These are phyloP conservation scores for Aspergillus caelatus DNA, from an alignment of 2,329 filamentous ascomycete genomes.

Conservation along the genomic window DNA sequence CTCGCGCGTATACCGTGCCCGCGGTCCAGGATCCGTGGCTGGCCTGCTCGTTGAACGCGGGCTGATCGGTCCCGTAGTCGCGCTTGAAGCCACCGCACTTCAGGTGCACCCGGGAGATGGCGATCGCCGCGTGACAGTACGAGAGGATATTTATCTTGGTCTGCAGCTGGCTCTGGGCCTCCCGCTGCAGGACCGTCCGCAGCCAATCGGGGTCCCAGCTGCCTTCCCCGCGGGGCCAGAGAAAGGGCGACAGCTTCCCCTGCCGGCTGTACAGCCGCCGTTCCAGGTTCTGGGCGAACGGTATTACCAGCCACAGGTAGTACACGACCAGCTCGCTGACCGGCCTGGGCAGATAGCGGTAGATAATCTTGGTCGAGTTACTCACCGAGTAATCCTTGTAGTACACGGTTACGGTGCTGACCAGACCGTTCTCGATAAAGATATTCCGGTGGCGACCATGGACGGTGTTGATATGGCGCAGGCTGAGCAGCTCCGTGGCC, in stretches of 20 bases:
- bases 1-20: background rate
- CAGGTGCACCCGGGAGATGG: slow-evolving; percentile 7
- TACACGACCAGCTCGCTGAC: slow-evolving; percentile 16
- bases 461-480: slow-evolving; percentile 6
- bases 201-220: slow-evolving; percentile 2
- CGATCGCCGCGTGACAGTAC: slow-evolving; percentile 10
- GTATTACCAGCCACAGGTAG: slow-evolving; percentile 15
- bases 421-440: slow-evolving; percentile 16
- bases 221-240: slow-evolving; percentile 5
- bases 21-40: slow-evolving; percentile 5
- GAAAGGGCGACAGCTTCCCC: background rate
- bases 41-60: slow-evolving; percentile 5
- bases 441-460: slow-evolving; percentile 5
- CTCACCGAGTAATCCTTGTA: slow-evolving; percentile 15
- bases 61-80: slow-evolving; percentile 3
- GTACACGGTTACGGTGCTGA: slow-evolving; percentile 10
- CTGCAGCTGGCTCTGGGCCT: slow-evolving; percentile 7
- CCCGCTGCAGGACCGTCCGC: background rate
- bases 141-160: slow-evolving; percentile 9
- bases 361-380: slow-evolving; percentile 14
- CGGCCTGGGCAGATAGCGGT: slow-evolving; percentile 10
- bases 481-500: slow-evolving; percentile 11
- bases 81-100: slow-evolving; percentile 8
- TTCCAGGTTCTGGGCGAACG: background rate
- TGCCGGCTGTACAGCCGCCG: background rate